phyloP scores from a whole-genome alignment of 2,329 filamentous ascomycete genomes.

The Dothideomycetidae sp. region DNA sequence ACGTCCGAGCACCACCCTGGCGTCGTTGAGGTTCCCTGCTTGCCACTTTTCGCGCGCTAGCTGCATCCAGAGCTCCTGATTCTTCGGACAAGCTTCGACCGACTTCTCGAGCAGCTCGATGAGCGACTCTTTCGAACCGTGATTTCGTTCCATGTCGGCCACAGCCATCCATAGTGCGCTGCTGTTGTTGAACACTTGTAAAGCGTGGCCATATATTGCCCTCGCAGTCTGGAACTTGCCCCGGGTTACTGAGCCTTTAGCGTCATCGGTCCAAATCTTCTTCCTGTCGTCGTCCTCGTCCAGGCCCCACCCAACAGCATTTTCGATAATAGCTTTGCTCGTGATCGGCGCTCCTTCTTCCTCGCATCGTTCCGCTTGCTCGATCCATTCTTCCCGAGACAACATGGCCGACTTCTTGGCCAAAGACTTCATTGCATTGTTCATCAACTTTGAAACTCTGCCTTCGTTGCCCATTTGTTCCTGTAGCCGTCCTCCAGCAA shows the following conservation, averaged over 20 bases:
- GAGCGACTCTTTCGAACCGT: constrained; percentile 69
- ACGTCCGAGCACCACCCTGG: constrained; percentile 67
- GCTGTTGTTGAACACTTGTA: constrained; percentile 79
- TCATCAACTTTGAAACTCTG: constrained; percentile 77
- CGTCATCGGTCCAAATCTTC: constrained; percentile 92
- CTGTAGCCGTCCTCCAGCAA: constrained; percentile 80
- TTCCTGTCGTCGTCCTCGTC: constrained; percentile 95
- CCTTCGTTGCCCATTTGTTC: constrained; percentile 71
- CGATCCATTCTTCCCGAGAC: constrained; percentile 93
- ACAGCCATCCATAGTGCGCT: constrained; percentile 81
- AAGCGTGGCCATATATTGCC: constrained; percentile 82
- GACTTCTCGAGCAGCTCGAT: constrained; percentile 83
- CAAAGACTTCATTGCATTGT: constrained; percentile 75
- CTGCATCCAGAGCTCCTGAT: constrained; percentile 88
- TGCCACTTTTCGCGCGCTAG: constrained; percentile 92
- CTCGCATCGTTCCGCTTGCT: constrained; percentile 87
- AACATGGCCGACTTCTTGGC: constrained; percentile 91
- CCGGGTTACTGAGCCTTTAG: constrained; percentile 63
- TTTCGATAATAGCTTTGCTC: constrained; percentile 76
- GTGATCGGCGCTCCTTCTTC: constrained; percentile 78
- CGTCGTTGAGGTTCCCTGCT: constrained; percentile 72
- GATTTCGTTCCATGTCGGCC: constrained; percentile 78
- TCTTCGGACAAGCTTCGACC: constrained; percentile 82
- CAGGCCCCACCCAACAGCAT: constrained; percentile 82
- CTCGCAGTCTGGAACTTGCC: constrained; percentile 81